Evolutionary conservation across 257 asterid species (phyloP), one percentile per base, ranked within the genome.

Genomic region (Solanum chilense): DNA sequence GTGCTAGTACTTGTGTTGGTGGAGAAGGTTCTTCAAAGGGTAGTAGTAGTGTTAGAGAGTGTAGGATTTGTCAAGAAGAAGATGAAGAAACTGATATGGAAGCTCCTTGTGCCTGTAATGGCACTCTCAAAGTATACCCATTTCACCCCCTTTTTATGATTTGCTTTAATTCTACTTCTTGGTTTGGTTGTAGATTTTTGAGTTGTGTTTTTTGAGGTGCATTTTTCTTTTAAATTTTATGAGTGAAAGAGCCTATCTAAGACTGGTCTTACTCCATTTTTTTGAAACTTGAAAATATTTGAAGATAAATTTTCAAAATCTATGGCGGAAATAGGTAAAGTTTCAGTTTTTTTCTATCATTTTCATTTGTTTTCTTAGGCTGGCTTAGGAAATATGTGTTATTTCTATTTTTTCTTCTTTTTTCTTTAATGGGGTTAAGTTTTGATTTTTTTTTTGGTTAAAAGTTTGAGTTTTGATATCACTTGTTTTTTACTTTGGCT

Each of bases 41-140:
- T 52, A 18, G 64, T 56, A 84, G 52, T 47, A 49, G 80, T 60
- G 42, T 86, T 15, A 90, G 89, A 75, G 93, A 91, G 89, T 91
- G 93, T 84, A 87, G 92, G 39, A 91, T 91, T 68, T 91, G 93
- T 86, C 93, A 91, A 73, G 93, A 91, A 56, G 93, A 91, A 86
- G 93, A 90, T 62, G 90, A 88, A 14, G 89, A 90, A 45, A 86
- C 68, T 8, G 93, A 90, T 23, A 90, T 91, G 93, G 93, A 91
- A 69, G 87, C 91, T 91, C 97, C 98, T 86, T 95, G 98, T 92
- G 94, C 96, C 88, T 95, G 98, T 89, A 95, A 89, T 90, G 98
- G 98, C 85, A 95, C 97, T 84, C 96, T 95, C 88, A 95, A 95
- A 97, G 98, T 88, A 7, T 35, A 58, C 15, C 45, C 41, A 6